Conservation (phyloP, 176 grass and related monocot genomes). For the Musa beccarii region DNA sequence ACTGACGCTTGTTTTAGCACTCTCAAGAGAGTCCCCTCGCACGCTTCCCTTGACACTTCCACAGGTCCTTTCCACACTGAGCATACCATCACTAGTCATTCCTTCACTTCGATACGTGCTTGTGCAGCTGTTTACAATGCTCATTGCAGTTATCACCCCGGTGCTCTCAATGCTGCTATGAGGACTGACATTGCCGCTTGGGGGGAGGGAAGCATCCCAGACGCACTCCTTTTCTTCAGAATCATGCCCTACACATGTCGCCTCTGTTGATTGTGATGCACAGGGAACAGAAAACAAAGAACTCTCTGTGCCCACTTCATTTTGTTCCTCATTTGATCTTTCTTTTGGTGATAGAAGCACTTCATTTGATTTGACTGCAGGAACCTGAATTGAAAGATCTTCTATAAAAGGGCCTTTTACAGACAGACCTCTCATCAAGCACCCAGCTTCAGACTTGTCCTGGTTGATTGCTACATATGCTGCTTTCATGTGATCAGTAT, state of each 20-base stretch:
- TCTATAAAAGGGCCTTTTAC: constrained; percentile 62
- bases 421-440: constrained; percentile 43
- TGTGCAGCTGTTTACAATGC: constrained; percentile 24
- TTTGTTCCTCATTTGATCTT: constrained; percentile 42
- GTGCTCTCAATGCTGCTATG: constrained; percentile 65
- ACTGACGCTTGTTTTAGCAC: constrained; percentile 44
- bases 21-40: constrained; percentile 26
- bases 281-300: constrained; percentile 17
- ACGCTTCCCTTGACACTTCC: not conserved
- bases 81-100: too few relatives aligned
- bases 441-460: constrained; percentile 39
- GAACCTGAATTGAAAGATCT: constrained; percentile 43
- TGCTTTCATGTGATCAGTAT: constrained; percentile 88
- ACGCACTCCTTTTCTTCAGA: too few relatives aligned
- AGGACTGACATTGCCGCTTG: too few relatives aligned
- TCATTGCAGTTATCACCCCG: constrained; percentile 46
- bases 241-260: constrained; percentile 32
- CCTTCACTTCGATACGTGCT: constrained; percentile 49
- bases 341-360: constrained; percentile 18
- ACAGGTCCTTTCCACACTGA: not conserved
- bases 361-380: constrained; percentile 43
- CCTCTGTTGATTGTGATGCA: constrained; percentile 31
- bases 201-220: too few relatives aligned
- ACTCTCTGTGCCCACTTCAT: constrained; percentile 28
- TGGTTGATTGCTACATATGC: constrained; percentile 78